Evolutionary conservation across 805 yeast genomes (phyloP), one percentile per base, ranked within the genome.

Genomic region (Ogataea ganodermae): DNA sequence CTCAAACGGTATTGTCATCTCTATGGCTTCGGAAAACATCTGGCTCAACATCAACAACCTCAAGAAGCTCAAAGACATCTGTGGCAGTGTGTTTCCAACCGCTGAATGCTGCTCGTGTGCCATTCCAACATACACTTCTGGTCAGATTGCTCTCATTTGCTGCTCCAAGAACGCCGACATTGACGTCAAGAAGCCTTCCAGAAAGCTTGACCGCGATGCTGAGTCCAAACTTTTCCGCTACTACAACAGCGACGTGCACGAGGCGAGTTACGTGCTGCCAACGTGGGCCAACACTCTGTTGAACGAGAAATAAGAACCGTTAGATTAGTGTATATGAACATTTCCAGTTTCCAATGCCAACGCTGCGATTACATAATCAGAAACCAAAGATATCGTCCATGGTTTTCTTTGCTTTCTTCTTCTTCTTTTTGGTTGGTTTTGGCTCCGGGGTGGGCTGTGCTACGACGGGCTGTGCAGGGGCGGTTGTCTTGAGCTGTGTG

Each of bases 81-180:
- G 83, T 32, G 59, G 66, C 21, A 61, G 67, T 16, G 88, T 85
- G 2, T 86, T 86, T 62, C 72, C 78, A 12, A 75, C 74, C 47
- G 86, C 83, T 3, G 71, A 76, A 55, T 85, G 86, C 62, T 76
- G 86, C 55, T 88, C 86, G 65, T 84, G 92, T 51, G 84, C 88
- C 57, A 89, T 89, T 66, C 96, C 96, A 32, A 80, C 89, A 12
- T 89, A 89, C 67, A 88, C 96, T 2, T 84, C 92, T 6, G 96
- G 96, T 13, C 96, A 88, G 67, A 75, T 89, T 53, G 96, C 96
- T 1, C 72, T 89, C 46, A 74, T 89, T 64, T 78, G 87, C 18
- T 86, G 92, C 51, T 75, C 84, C 35, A 84, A 83, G 60, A 78
- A 83, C 59, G 55, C 69, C 1, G 35, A 61, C 0, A 69, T 73